Base-by-base conservation (phyloP, 2,329 filamentous ascomycete species). In the Lasiodiplodia sp. region DNA sequence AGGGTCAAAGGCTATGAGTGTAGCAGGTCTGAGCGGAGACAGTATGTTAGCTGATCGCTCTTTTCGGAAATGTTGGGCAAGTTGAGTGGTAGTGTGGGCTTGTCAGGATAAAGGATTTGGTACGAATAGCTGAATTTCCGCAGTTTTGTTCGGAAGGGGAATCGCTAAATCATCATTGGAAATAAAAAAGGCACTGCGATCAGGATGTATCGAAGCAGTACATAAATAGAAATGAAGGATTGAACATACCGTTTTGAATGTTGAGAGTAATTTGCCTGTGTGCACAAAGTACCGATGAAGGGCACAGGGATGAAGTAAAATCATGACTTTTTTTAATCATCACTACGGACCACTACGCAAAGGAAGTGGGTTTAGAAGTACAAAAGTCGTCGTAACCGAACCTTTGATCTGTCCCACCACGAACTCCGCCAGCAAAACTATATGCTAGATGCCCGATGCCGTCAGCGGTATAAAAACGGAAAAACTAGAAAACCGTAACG, bases 401-500 rank as follows among this genome's bases (percentile, higher is more conserved):
- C 65, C 65, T 40, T 60, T 67, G 65, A 58, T 51, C 65, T 58
- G 65, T 67, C 40, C 65, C 65, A 57, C 65, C 65, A 64, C 57
- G 40, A 64, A 67, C 56, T 67, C 55, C 65, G 55, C 65, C 55
- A 67, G 65, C 49, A 52, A 52, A 44, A 60, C 52, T 34, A 37
- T 55, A 67, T 67, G 65, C 65, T 57, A 44, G 53, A 57, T 67
- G 65, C 65, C 55, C 65, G 40, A 67, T 67, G 65, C 55, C 65
- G 55, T 67, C 40, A 58, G 40, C 65, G 37, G 65, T 51, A 60
- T 51, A 49, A 57, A 67, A 58, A 67, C 11, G 7, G 25, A n/a
- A 47, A 66, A 58, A 67, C 52, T 21, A 28, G 47, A 31, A 52
- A 67, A 34, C 65, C 65, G 55, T 67, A 67, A 52, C 28, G 31